Evolutionary conservation across 495 filamentous ascomycete species (phyloP), one percentile per base, ranked within the genome.

Genomic region (Gamarada debralockiae): DNA sequence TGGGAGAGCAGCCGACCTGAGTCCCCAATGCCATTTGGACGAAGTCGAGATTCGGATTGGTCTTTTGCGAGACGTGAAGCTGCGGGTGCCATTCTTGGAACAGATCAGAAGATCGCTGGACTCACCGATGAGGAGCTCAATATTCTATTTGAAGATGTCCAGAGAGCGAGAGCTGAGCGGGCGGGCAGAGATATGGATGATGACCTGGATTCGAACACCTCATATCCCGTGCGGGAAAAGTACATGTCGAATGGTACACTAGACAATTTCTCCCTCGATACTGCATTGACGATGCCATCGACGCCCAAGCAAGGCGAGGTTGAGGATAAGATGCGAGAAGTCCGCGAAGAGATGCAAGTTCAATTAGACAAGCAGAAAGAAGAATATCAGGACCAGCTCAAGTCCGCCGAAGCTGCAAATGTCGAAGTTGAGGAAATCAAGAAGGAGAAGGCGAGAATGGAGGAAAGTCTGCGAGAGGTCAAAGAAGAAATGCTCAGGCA

Each of bases 221-320:
- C 91, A 8, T 95, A 90, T 66, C 86, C 89, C 3, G 75, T 92
- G 24, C 78, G 93, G 39, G 93, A 99, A 54, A 99, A 99, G 63
- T 97, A 97, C 67, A 84, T 95, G 76, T 96, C 91, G 3, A 93
- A 87, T 63, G 91, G 91, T 13, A 99, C 95, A 3, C 76, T 96
- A 34, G 93, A 99, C 65, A 96, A 96, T 66, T 93, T 97, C 63
- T 97, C 95, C 13, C 76, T 97, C 20, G 93, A 99, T 60, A 99
- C 95, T 3, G 84, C 84, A 2, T 77, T 97, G 36, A 99, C 93
- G 1, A 87, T 96, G 75, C 93, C 95, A 5, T 92, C 89, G 1
- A 97, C 92, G 1, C 92, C 93, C 31, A 88, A 83, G 45, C 83
- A 82, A 38, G 82, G 80, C 22, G 92, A 92, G 42, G 74, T 75